Base-by-base conservation (phyloP, 2,329 filamentous ascomycete species). In the Amauroascus verrucosus region DNA sequence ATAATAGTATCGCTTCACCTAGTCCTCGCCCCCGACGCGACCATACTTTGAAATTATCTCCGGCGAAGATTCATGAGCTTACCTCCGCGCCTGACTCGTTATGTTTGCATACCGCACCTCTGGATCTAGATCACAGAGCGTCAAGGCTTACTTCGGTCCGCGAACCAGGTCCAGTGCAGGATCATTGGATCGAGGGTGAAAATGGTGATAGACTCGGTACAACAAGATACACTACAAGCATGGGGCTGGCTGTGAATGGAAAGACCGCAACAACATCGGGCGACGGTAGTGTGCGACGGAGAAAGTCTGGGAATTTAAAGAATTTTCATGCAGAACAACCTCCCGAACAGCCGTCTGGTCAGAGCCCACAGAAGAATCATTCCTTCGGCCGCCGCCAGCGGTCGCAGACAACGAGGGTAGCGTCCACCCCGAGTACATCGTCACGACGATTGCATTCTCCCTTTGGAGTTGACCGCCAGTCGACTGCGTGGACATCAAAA, bases 11-110 rank as follows among this genome's bases (percentile, higher is more conserved):
- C 18, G 6, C 41, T 1, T 30, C 63, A n/a, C 60, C 61, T 16
- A 48, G 28, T 8, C 56, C 58, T 37, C 54, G 59, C 6, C 61
- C 62, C 11, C 65, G 67, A 20, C 63, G 64, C 47, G 63, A 74
- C 4, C 72, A 68, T 56, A 63, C 75, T 2, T 63, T 77, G 54
- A 81, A 78, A 59, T 65, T 81, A 28, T 80, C 78, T 2, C 73
- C 75, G 1, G 72, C 71, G 38, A 73, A 79, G 62, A 75, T 81
- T 2, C 72, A 77, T 40, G 76, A 78, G 43, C 70, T 81, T 40
- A 78, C 76, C 5, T 56, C 72, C 14, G 77, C 77, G 11, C 75
- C 77, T 7, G 70, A 76, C 14, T 79, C 76, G 40, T 69, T 80
- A n/a, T 75, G 77, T 2, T 62, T 77, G 35, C 72, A 74, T 26